Conservation (phyloP, 202 grass and related monocot species). For the Panicum virgatum region DNA sequence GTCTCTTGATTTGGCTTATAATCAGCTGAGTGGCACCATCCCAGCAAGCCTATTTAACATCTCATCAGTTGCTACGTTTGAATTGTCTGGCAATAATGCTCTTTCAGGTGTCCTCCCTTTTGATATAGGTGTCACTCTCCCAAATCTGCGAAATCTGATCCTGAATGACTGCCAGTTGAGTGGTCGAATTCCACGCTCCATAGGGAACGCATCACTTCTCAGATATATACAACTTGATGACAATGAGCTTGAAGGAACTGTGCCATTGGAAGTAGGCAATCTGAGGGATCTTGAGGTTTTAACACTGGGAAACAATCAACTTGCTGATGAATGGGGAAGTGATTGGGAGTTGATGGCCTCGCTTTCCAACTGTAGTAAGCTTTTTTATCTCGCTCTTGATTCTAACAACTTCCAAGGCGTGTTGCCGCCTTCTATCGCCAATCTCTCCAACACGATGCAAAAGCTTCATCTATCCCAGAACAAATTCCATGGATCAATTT, state of each 20-base stretch:
- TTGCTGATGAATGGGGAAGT: conserved; percentile 9
- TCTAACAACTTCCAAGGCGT: conserved; percentile 36
- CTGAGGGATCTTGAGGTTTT: conserved; percentile 30
- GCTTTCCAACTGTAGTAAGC: conserved; percentile 39
- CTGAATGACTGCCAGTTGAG: conserved; percentile 6
- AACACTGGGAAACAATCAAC: not conserved
- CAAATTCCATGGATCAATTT: conserved; percentile 3
- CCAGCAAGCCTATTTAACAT: conserved; percentile 49
- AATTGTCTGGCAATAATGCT: conserved; percentile 26
- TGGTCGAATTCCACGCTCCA: conserved; percentile 1
- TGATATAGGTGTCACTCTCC: conserved; percentile 29
- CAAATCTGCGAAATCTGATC: conserved; percentile 16
- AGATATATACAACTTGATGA: not conserved
- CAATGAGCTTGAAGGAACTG: conserved; percentile 14
- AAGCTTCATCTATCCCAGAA: not conserved
- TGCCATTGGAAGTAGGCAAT: conserved; percentile 11
- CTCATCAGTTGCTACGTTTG: conserved; percentile 12
- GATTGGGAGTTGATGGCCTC: conserved; percentile 18
- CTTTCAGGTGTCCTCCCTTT: conserved; percentile 40
- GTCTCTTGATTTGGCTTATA: conserved; percentile 55
- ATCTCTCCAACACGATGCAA: conserved; percentile 18
- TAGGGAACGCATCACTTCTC: not conserved
- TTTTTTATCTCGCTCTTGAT: conserved; percentile 3
- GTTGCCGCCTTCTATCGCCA: not conserved
- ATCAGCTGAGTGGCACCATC: conserved; percentile 53